phyloP scores from a whole-genome alignment of 371 early-diverging fungal genomes.

The Syncephalastrum contaminatum region DNA sequence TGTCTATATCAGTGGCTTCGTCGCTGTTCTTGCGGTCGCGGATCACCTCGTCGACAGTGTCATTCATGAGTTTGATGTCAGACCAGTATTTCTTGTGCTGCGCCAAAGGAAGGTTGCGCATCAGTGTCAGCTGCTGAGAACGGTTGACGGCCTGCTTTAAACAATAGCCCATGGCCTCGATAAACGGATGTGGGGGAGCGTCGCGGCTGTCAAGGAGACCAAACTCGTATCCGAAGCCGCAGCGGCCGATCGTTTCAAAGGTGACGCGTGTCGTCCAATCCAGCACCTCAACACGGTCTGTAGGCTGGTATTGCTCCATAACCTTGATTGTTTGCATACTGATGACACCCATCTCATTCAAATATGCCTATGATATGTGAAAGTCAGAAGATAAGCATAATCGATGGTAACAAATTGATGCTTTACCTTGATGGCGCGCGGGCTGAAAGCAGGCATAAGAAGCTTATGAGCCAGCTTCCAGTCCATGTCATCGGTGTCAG shows the following conservation, averaged over 20 bases:
- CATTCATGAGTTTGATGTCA: constrained; percentile 36
- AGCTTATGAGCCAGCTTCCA: constrained; percentile 55
- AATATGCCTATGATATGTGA: constrained; percentile 28
- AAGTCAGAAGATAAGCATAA: background rate
- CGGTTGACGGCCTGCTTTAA: constrained; percentile 26
- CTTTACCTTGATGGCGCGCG: constrained; percentile 36
- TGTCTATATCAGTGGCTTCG: constrained; percentile 37
- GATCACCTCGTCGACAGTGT: constrained; percentile 38
- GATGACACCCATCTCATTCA: constrained; percentile 42
- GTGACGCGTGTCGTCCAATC: constrained; percentile 59
- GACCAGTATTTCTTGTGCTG: constrained; percentile 38
- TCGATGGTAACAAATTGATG: background rate
- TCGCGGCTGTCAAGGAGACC: constrained; percentile 40
- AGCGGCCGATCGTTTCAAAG: constrained; percentile 50
- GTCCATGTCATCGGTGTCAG: constrained; percentile 36
- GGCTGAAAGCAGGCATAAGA: constrained; percentile 53
- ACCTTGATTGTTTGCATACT: constrained; percentile 34
- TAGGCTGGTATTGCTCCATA: constrained; percentile 33
- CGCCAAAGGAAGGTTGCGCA: constrained; percentile 45
- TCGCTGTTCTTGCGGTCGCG: constrained; percentile 31
- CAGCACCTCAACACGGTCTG: constrained; percentile 43
- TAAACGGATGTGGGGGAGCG: constrained; percentile 41
- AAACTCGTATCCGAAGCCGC: constrained; percentile 65
- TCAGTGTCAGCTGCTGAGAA: constrained; percentile 29
- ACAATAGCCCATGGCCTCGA: constrained; percentile 54